Base-by-base conservation (phyloP, 2,329 filamentous ascomycete species). In the Fusarium albosuccineum region DNA sequence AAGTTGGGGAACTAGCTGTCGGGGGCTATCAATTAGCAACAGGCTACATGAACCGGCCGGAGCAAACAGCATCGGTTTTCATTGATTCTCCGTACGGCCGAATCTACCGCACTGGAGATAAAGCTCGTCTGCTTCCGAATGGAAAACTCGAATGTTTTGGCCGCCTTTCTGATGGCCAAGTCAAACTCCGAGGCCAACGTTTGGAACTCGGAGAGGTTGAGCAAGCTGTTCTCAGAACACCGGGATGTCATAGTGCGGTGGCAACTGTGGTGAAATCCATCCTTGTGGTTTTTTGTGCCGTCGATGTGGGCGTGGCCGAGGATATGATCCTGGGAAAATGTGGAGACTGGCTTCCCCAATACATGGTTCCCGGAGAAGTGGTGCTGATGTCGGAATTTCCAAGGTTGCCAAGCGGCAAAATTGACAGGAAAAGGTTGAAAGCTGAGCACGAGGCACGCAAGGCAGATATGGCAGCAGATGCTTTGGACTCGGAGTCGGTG, bases 41-140 rank as follows among this genome's bases (percentile, higher is more conserved):
- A 50, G 92, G 89, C 8, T 97, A 97, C 75, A 83, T 97, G 52
- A 97, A 97, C 73, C 86, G 93, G 10, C 86, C 88, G 0, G 89
- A 94, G 48, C 89, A 96, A 74, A 97, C 93, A 0, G 80, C 82
- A 1, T 81, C 84, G 16, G 89, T 89, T 0, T 97, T 97, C 72
- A 80, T 97, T 13, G 75, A 88, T 1, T 88, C 90, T 27, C 79
- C 83, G 0, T 90, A 89, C 74, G 94, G 92, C 4, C 83, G 84
- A 4, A 80, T 97, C 0, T 97, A 97, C 77, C 86, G 92, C 30
- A 97, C 94, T 1, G 94, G 94, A 1, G 94, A 97, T 77, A 93
- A 91, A 74, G 94, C 92, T 5, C 85, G 87, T 22, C 83, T 97
- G 49, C 84, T 86, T 2, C 70, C 82, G 0, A 84, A 91, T 62